These are phyloP conservation scores for Geotrichum australiense DNA, from an alignment of 1,139 yeast genomes.

Conservation along the genomic window DNA sequence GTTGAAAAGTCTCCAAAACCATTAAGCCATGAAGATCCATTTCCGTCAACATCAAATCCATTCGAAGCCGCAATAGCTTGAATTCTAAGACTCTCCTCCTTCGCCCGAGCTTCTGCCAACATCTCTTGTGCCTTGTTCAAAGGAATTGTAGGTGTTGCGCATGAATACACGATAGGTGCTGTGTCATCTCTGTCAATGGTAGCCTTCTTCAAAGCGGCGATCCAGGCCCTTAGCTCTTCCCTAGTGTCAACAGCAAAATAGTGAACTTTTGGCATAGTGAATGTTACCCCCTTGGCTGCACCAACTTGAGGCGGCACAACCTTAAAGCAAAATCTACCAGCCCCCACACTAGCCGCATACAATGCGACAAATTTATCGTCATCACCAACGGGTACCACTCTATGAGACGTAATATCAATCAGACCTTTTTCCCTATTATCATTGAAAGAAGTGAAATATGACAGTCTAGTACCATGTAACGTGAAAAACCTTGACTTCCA, in stretches of 20 bases:
- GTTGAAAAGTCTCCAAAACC: constrained; percentile 20
- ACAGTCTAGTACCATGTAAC: constrained; percentile 84
- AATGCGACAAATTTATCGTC: constrained; percentile 75
- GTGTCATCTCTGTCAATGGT: constrained; percentile 93
- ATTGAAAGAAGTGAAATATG: constrained; percentile 73
- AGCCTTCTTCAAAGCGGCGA: constrained; percentile 90
- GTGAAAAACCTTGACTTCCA: constrained; percentile 92
- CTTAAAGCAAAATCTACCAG: constrained; percentile 88
- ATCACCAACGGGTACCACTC: constrained; percentile 73
- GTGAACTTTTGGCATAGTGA: constrained; percentile 93
- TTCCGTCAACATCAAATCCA: not conserved
- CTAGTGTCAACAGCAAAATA: constrained; percentile 89
- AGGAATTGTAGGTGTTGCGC: constrained; percentile 90
- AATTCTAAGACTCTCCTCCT: constrained; percentile 22
- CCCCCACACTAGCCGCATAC: constrained; percentile 89
- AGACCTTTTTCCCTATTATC: constrained; percentile 86
- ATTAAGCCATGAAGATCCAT: constrained; percentile 10
- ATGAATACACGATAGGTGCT: constrained; percentile 90
- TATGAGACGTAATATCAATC: constrained; percentile 91
- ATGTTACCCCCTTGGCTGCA: constrained; percentile 85
- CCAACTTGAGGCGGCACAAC: constrained; percentile 98
- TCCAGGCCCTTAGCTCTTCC: constrained; percentile 93
- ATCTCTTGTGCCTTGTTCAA: constrained; percentile 80
- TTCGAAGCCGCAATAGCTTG: constrained; percentile 26
- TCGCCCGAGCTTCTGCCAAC: constrained; percentile 54